phyloP scores from a whole-genome alignment of 371 early-diverging fungal species.

The Syncephalastrum sp. region DNA sequence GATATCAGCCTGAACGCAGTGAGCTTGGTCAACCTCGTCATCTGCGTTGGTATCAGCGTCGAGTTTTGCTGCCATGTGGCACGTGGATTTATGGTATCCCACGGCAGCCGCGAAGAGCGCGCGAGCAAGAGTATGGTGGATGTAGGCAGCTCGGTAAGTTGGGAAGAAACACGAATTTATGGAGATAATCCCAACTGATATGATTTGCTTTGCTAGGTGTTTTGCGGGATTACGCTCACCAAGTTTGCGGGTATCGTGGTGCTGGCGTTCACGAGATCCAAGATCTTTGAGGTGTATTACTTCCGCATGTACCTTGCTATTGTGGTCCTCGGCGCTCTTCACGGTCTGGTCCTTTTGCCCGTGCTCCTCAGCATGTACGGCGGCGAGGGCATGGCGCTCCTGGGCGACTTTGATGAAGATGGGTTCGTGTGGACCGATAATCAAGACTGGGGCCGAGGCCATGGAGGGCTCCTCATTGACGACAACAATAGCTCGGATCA shows the following conservation, averaged over 20 bases:
- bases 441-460: conserved; percentile 14
- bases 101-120: conserved; percentile 44
- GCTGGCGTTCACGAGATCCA: conserved; percentile 70
- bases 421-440: conserved; percentile 45
- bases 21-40: conserved; percentile 73
- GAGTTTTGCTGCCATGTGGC: conserved; percentile 79
- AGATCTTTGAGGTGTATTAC: conserved; percentile 78
- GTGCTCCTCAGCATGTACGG: conserved; percentile 62
- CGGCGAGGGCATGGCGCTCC: conserved; percentile 48
- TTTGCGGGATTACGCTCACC: conserved; percentile 75
- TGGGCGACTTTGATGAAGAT: conserved; percentile 51
- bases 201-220: conserved; percentile 42
- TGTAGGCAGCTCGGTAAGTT: conserved; percentile 67
- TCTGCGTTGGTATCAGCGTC: conserved; percentile 77
- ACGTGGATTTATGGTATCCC: conserved; percentile 60
- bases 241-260: conserved; percentile 76
- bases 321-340: conserved; percentile 67
- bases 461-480: conserved; percentile 30
- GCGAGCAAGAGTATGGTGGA: conserved; percentile 57
- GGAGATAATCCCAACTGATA: too few relatives aligned
- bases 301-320: conserved; percentile 77
- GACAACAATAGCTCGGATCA: conserved; percentile 44
- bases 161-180: neutral
- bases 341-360: conserved; percentile 71
- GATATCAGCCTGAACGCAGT: conserved; percentile 70